phyloP scores from a whole-genome alignment of 225 moss, liverwort and hornwort genomes.

The Polytrichum formosum region DNA sequence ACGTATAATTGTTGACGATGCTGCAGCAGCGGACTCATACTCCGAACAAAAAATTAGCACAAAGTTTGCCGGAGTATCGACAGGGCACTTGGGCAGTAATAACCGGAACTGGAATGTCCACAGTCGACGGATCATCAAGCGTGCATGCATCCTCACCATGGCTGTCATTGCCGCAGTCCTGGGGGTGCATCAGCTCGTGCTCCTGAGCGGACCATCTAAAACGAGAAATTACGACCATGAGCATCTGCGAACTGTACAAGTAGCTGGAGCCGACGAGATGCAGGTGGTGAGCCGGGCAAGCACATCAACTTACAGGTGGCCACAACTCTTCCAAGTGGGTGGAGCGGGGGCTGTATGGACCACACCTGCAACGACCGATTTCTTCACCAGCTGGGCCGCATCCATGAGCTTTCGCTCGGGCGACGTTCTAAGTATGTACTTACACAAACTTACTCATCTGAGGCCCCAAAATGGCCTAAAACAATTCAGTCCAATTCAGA shows the following conservation, averaged over 20 bases:
- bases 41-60: too few relatives aligned
- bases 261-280: too few relatives aligned
- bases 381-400: background rate
- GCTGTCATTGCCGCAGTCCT: background rate
- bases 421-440: background rate
- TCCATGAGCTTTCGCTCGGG: background rate
- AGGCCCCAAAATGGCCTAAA: too few relatives aligned
- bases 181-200: background rate
- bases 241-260: background rate
- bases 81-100: too few relatives aligned
- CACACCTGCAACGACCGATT: background rate
- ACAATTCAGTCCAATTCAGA: too few relatives aligned
- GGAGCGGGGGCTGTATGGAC: background rate
- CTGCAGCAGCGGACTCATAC: too few relatives aligned
- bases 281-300: background rate
- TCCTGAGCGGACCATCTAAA: background rate
- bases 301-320: background rate
- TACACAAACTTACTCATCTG: too few relatives aligned
- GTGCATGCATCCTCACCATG: background rate
- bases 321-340: constrained; percentile 1
- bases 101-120: too few relatives aligned
- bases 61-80: too few relatives aligned
- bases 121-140: background rate
- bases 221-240: background rate
- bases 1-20: too few relatives aligned